A percentile compares a stretch with the other conserved stretches of the same genome.
phyloP scores from a whole-genome alignment of 257 asterid species.

The Rhazya stricta region DNA sequence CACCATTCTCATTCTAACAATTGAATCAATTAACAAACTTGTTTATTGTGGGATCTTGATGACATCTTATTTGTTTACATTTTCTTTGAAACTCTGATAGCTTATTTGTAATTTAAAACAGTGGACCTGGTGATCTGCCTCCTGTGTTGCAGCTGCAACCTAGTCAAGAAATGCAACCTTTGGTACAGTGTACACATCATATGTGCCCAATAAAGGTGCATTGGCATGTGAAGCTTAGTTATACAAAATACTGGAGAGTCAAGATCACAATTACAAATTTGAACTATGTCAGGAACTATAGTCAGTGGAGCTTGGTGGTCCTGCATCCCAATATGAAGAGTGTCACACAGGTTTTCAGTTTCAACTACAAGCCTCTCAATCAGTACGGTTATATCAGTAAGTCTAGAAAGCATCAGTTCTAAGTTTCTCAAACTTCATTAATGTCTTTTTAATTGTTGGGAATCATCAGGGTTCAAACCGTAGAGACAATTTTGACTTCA shows the following conservation, averaged over 20 bases:
- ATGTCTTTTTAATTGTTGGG: too few species aligned
- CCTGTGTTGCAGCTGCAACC: constrained; percentile 37
- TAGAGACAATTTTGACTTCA: too few species aligned
- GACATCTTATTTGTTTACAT: too few species aligned
- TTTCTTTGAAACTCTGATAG: not conserved
- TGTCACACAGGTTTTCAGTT: constrained; percentile 62
- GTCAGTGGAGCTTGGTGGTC: constrained; percentile 66
- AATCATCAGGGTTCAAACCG: too few species aligned
- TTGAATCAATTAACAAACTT: not conserved
- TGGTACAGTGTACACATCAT: constrained; percentile 48
- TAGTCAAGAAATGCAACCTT: constrained; percentile 36
- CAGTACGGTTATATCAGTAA: constrained; percentile 56
- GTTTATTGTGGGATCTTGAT: not conserved
- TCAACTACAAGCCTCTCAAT: constrained; percentile 69
- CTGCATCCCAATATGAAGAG: constrained; percentile 68
- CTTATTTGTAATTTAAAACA: not conserved
- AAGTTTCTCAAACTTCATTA: not conserved
- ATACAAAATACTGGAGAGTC: constrained; percentile 71
- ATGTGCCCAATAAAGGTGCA: constrained; percentile 82
- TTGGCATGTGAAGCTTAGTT: constrained; percentile 72
- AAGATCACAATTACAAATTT: constrained; percentile 59
- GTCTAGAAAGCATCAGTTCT: constrained; percentile 4
- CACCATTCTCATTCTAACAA: not conserved
- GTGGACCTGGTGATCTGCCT: constrained; percentile 42
- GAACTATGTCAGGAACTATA: constrained; percentile 52